Base-by-base conservation (phyloP, 192 early-diverging fungal species). In the Lobulomyces angularis region DNA sequence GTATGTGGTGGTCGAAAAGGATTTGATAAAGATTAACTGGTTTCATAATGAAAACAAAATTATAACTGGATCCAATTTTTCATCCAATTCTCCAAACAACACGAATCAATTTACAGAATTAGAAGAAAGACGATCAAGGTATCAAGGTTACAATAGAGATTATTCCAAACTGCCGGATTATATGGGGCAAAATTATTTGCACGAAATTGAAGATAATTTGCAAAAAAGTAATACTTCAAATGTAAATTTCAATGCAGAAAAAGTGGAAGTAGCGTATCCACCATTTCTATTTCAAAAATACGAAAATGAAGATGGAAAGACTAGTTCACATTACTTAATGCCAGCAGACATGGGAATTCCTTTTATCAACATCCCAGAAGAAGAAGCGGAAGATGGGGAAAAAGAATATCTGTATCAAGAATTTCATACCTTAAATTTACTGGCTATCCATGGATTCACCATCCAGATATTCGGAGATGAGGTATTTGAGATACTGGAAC, bases 21-120 rank as follows among this genome's bases (percentile, higher is more conserved):
- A 55, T 6, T 56, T 51, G 0, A 59, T 72, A 8, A 61, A 73
- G 44, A 67, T 73, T 0, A 70, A 73, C 37, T 71, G 68, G 68
- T 25, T 73, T 9, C 53, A 53, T 11, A 47, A 66, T 40, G 47
- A 46, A 16, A 16, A 32, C 48, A 43, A 57, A 55, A 5, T 48
- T 40, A 2, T 46, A 30, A 17, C 21, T 7, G 27, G 52, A 11
- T 12, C 11, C 12, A 39, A 30, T 11, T 23, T 11, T 12, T 11
- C 38, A 12, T 16, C n/a, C 12, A 12, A 11, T 39, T 32, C 38
- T 12, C 12, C 38, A 30, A 39, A 30, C 16, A 19, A 19, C 16
- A 11, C 12, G 38, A 12, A 11, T 23, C 32, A 12, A 32, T 11
- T 12, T 23, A 39, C n/a, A 39, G 16, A 11, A 12, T 12, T 30